Percentiles rank a stretch among this genome's conserved stretches.
These are phyloP conservation scores for Bruguiera parviflora DNA, from an alignment of 345 rosid species.

Conservation along the genomic window DNA sequence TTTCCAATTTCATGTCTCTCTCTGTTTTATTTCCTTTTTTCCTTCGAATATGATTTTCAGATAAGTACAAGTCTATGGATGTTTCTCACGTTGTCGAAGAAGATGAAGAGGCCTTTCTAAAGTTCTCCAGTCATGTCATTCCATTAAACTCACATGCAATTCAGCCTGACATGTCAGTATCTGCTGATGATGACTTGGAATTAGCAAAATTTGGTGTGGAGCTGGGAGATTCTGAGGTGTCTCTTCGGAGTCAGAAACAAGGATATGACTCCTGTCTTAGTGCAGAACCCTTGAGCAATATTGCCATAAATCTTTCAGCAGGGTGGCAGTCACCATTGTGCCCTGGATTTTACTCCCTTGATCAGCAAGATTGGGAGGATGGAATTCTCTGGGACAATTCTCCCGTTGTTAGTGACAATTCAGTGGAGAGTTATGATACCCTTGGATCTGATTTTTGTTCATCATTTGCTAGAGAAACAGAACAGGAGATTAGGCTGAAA, in stretches of 20 bases:
- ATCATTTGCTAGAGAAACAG: constrained; percentile 35
- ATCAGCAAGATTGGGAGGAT: constrained; percentile 92
- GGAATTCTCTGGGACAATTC: constrained; percentile 75
- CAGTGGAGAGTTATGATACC: constrained; percentile 41
- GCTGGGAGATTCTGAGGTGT: constrained; percentile 30
- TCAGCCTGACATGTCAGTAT: constrained; percentile 43
- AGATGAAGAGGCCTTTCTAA: constrained; percentile 78
- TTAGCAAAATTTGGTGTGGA: constrained; percentile 35
- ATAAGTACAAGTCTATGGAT: constrained; percentile 52
- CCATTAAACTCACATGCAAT: constrained; percentile 29
- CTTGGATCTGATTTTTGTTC: constrained; percentile 33
- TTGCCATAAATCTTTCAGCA: constrained; percentile 31
- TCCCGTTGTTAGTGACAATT: constrained; percentile 42
- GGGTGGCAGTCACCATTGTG: constrained; percentile 49
- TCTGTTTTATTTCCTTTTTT: constrained; percentile 2
- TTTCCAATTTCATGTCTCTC: background rate
- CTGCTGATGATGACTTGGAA: constrained; percentile 32
- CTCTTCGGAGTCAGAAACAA: constrained; percentile 32
- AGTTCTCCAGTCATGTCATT: constrained; percentile 44
- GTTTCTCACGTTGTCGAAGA: constrained; percentile 73
- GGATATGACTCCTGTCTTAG: constrained; percentile 43
- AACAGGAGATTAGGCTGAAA: constrained; percentile 28
- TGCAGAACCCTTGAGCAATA: constrained; percentile 65
- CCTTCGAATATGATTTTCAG: constrained; percentile 41
- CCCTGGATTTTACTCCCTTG: constrained; percentile 60